Evolutionary conservation across 345 rosid species (phyloP), one percentile per base, ranked within the genome.

Genomic region (Hypericum androsaemum): DNA sequence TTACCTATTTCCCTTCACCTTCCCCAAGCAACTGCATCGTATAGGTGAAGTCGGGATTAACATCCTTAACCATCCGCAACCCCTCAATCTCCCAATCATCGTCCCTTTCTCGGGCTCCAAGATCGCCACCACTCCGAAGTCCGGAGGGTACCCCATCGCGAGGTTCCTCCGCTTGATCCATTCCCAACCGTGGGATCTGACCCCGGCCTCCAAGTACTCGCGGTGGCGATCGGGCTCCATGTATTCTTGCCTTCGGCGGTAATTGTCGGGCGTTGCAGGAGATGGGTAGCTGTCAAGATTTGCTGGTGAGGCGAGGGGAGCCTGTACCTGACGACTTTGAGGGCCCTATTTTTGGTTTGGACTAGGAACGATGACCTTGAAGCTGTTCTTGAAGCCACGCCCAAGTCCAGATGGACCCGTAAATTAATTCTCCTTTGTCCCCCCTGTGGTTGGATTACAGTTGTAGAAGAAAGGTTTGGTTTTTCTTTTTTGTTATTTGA

Each of bases 301-400:
- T 80, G 58, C 74, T 87, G 57, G 95, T 90, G 53, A 90, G 75
- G 82, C 79, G 98, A 67, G 96, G 95, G 40, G 92, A 87, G 56
- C 6, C 80, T 7, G 88, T 90, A 45, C 98, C 96, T 28, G 67
- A 77, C 67, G 88, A 83, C 73, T 82, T 87, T 52, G 80, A 84
- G 52, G 98, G 96, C 36, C 95, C 96, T 5, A 81, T 90, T 44
- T n/a, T 72, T 90, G 73, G 98, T 87, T 14, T 90, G 98, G 69
- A 87, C 98, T 0, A 71, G 98, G 58, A 90, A 90, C 63, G 98
- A 90, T 53, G 98, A 90, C 68, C 94, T 90, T 32, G 96, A 90
- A 13, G 86, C 96, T 43, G 95, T 87, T 67, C 83, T 90, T 43
- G 80, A 84, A 28, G 71, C 79, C 53, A 84, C 96, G 47, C 96